A percentile compares a stretch with the other conserved stretches of the same genome.
These are phyloP conservation scores for Phytophthora cactorum DNA, from an alignment of 352 stramenopile genomes.

Conservation along the genomic window DNA sequence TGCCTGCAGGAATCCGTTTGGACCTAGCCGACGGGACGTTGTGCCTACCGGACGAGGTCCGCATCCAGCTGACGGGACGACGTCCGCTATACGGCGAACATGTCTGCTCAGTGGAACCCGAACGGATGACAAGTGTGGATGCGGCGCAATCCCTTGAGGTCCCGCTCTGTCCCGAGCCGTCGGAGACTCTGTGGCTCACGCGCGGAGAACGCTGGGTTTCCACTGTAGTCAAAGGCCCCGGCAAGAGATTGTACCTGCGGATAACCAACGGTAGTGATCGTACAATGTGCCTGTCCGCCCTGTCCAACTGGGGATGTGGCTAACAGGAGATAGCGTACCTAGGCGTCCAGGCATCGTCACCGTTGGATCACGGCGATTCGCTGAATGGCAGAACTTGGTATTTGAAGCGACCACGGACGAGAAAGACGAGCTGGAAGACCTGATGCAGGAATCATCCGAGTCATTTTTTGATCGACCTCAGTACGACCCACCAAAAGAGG, in stretches of 20 bases:
- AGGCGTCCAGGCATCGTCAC: no score
- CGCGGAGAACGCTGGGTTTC: not conserved
- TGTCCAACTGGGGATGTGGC: not conserved
- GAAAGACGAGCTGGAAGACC: no score
- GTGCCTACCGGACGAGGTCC: conserved; percentile 1
- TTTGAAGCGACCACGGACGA: no score
- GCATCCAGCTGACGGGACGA: conserved; percentile 5
- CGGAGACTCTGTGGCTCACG: not conserved
- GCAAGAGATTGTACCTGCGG: not conserved
- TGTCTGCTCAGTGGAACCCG: no score
- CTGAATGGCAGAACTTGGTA: no score
- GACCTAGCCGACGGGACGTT: not conserved
- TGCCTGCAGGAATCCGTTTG: not conserved
- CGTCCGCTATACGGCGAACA: not conserved
- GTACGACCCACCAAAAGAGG: no score
- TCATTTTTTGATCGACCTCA: no score
- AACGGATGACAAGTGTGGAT: no score
- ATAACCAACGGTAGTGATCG: not conserved
- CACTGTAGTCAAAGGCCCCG: not conserved
- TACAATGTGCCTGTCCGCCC: not conserved
- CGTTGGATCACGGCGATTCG: no score
- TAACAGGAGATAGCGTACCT: no score
- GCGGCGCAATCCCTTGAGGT: not conserved
- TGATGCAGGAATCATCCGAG: no score
- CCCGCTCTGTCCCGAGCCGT: not conserved